A percentile compares a stretch with the other conserved stretches of the same genome.
Evolutionary conservation across 805 yeast genomes (phyloP).

Genomic region (Debaryomyces maramus): DNA sequence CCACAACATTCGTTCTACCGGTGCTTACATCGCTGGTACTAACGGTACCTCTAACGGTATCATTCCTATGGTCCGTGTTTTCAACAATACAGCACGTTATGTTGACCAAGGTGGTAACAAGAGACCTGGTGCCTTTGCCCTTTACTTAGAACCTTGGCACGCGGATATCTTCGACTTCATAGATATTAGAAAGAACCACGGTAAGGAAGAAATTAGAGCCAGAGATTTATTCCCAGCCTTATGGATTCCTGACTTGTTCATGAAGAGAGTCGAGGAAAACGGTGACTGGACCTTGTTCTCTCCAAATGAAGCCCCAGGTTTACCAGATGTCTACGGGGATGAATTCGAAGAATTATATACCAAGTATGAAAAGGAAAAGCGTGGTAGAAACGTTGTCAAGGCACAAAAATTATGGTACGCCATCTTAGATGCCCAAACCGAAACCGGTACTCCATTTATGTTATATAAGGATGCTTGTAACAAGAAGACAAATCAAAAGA

Average conservation of each 20-base stretch:
- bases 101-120: conserved; percentile 69
- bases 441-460: conserved; percentile 67
- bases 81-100: conserved; percentile 62
- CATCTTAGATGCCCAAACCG: conserved; percentile 61
- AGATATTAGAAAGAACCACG: conserved; percentile 62
- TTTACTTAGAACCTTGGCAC: conserved; percentile 65
- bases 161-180: conserved; percentile 58
- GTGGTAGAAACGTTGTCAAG: conserved; percentile 50
- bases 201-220: conserved; percentile 63
- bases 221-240: conserved; percentile 63
- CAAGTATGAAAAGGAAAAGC: conserved; percentile 50
- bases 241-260: conserved; percentile 64
- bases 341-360: conserved; percentile 54
- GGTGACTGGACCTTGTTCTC: conserved; percentile 60
- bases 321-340: conserved; percentile 54
- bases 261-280: conserved; percentile 59
- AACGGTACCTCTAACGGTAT: conserved; percentile 65
- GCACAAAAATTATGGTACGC: conserved; percentile 65
- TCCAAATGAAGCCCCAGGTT: conserved; percentile 59
- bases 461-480: conserved; percentile 64
- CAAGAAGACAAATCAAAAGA: conserved; percentile 58
- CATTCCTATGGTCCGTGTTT: conserved; percentile 62
- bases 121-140: conserved; percentile 65
- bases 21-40: conserved; percentile 62
- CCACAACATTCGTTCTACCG: conserved; percentile 59